Percentiles rank a stretch among this genome's conserved stretches.
phyloP scores from a whole-genome alignment of 176 grass and related monocot genomes.

The Ensete ventricosum region DNA sequence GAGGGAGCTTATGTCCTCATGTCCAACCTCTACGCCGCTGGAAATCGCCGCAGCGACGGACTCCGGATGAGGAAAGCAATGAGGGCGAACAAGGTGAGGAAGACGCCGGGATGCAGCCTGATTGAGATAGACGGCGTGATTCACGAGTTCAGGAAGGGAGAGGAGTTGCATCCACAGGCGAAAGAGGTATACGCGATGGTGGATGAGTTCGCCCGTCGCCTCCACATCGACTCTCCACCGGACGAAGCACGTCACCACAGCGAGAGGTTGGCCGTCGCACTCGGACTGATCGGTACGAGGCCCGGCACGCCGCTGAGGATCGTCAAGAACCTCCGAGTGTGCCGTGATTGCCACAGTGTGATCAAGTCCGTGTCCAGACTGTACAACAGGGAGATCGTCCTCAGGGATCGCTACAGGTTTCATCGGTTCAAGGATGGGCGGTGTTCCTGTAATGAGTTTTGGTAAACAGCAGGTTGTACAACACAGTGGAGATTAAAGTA shows the following conservation, averaged over 20 bases:
- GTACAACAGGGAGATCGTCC: slow-evolving; percentile 5
- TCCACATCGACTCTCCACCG: neutral
- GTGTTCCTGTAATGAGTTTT: slow-evolving; percentile 12
- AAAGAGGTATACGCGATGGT: slow-evolving; percentile 1
- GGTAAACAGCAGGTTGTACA: neutral
- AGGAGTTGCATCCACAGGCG: neutral
- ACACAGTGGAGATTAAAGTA: too few species aligned
- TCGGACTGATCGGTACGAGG: slow-evolving; percentile 5
- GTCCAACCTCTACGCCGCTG: slow-evolving; percentile 52
- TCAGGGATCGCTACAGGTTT: slow-evolving; percentile 10
- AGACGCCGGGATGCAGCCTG: slow-evolving; percentile 46
- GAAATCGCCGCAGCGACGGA: slow-evolving; percentile 18
- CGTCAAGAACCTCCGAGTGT: slow-evolving; percentile 9
- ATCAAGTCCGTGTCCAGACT: neutral
- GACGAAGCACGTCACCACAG: slow-evolving; percentile 1
- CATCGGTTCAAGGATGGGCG: slow-evolving; percentile 1
- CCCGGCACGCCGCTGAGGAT: neutral
- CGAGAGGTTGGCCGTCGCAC: slow-evolving; percentile 9
- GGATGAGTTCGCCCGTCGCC: neutral
- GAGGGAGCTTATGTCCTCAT: slow-evolving; percentile 53
- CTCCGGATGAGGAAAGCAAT: slow-evolving; percentile 39
- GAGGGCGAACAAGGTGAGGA: slow-evolving; percentile 39
- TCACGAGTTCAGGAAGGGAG: slow-evolving; percentile 43
- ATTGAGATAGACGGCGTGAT: slow-evolving; percentile 77
- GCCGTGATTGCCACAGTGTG: neutral